Evolutionary conservation across 306 rosid genomes (phyloP).

Genomic region (Cucumis cinereus): DNA sequence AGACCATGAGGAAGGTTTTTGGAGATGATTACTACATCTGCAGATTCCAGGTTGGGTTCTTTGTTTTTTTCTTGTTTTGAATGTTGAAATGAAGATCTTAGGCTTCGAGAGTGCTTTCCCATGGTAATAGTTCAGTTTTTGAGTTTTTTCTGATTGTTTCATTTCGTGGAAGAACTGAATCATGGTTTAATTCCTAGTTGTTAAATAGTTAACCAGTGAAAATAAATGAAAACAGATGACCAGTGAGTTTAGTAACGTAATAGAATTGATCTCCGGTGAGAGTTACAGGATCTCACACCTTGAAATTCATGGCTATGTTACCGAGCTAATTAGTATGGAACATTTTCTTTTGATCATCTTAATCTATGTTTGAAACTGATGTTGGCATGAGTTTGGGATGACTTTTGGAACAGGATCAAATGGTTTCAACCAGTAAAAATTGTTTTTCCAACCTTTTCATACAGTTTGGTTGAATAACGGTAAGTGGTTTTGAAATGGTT

Average conservation of each 20-base stretch:
- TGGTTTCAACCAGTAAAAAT: neutral
- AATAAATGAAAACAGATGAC: neutral
- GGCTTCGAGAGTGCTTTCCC: neutral
- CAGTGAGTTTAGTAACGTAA: neutral
- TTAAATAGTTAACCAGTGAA: neutral
- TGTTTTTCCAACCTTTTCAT: neutral
- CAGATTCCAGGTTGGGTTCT: conserved; percentile 56
- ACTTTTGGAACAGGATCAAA: neutral
- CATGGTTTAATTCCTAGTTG: neutral
- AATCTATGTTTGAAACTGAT: neutral
- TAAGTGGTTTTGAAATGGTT: neutral
- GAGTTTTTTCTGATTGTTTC: neutral
- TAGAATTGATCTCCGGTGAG: neutral
- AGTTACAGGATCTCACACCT: neutral
- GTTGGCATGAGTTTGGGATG: neutral
- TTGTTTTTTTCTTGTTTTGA: neutral
- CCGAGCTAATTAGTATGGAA: neutral
- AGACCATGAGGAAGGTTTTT: conserved; percentile 24
- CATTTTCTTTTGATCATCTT: neutral
- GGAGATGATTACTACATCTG: conserved; percentile 56
- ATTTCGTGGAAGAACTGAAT: neutral
- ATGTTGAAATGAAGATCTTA: neutral
- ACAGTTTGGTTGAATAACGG: neutral
- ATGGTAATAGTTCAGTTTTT: neutral
- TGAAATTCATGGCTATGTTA: neutral